These are phyloP conservation scores for Talaromyces rugulosus DNA, from an alignment of 2,329 filamentous ascomycete species.

Conservation along the genomic window DNA sequence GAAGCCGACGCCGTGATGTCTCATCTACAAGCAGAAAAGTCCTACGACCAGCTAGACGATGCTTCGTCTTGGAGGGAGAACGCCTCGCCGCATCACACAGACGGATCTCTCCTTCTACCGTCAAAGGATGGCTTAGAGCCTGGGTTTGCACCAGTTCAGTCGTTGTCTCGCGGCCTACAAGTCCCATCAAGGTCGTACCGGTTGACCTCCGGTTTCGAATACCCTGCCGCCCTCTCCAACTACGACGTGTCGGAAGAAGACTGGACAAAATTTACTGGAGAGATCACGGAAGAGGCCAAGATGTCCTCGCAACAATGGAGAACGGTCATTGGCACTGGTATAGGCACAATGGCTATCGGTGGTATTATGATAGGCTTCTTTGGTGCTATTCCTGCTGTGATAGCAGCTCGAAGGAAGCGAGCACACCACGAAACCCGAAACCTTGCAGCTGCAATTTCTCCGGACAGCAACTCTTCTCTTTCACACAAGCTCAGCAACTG, in stretches of 20 bases:
- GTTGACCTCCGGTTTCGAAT: constrained; percentile 28
- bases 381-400: constrained; percentile 23
- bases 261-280: constrained; percentile 25
- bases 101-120: constrained; percentile 14
- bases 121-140: constrained; percentile 14
- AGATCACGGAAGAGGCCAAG: constrained; percentile 24
- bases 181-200: constrained; percentile 23
- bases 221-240: constrained; percentile 21
- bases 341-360: constrained; percentile 26
- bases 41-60: background rate
- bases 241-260: constrained; percentile 20
- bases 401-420: constrained; percentile 19
- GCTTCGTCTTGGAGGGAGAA: constrained; percentile 2
- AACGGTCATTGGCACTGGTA: constrained; percentile 23
- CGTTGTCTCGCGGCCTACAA: constrained; percentile 25
- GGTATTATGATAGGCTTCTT: constrained; percentile 29
- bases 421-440: constrained; percentile 23
- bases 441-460: constrained; percentile 18
- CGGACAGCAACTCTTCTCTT: constrained; percentile 13
- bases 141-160: constrained; percentile 17
- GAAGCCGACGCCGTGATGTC: background rate
- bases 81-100: constrained; percentile 8
- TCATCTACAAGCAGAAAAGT: background rate
- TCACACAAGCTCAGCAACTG: constrained; percentile 21
- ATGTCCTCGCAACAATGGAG: constrained; percentile 27